Evolutionary conservation across 2,329 filamentous ascomycete genomes (phyloP), one percentile per base, ranked within the genome.

Genomic region (Botrytis pseudocinerea): DNA sequence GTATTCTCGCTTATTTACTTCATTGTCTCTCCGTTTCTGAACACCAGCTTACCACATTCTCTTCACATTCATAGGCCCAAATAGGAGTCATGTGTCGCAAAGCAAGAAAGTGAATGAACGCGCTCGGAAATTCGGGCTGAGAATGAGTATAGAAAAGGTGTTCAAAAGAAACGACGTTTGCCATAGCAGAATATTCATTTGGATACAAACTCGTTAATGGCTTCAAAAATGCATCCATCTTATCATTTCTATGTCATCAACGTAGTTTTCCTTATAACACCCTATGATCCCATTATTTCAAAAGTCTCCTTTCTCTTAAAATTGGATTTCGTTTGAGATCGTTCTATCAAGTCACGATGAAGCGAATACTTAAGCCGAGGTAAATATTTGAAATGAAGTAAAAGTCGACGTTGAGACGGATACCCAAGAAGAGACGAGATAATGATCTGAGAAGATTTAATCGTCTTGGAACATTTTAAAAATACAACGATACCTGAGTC

Each of bases 1-100:
- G 2, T 44, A 63, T n/a, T 42, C n/a, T 10, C 1, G 10, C 28
- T 18, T 35, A 10, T 44, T 20, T 16, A 44, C 18, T 22, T 2
- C n/a, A 46, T 22, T 16, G 16, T 28, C 20, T 25, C 7, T 6
- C 10, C 4, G 20, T 38, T 12, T 20, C 22, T 7, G 8, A n/a
- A 9, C 46, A 51, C 6, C 7, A 0, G 4, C 46, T 54, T 28
- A 68, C 14, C 46, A 54, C 28, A 40, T 40, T 28, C 25, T 22
- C 38, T 51, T 38, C 20, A 20, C 40, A 25, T n/a, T 5, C 9
- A 22, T 35, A 68, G 64, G 32, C 64, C 4, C 20, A 40, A 40
- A 18, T 68, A 40, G 64, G 64, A 40, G 22, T 68, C 64, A 20
- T 51, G 22, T 68, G 64, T n/a, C 46, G 46, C 35, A 68, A 28